Conservation (phyloP, 1,284 basidiomycete genomes). For the Inonotus obliquus region DNA sequence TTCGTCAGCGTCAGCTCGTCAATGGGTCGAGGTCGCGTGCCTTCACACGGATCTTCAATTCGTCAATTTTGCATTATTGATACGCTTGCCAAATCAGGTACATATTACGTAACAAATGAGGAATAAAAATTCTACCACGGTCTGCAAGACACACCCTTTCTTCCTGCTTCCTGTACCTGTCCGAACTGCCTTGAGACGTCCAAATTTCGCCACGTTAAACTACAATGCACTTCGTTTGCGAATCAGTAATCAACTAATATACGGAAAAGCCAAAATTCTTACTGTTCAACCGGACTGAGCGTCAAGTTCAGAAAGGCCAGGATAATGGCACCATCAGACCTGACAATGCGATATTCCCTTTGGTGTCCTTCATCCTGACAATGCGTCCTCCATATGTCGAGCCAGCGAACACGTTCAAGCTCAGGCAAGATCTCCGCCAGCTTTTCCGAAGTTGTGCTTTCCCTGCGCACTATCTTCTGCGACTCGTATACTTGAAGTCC, state of each 20-base stretch:
- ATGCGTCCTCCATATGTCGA: neutral
- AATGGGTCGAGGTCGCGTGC: neutral
- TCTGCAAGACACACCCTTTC: too few species aligned
- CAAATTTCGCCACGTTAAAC: too few species aligned
- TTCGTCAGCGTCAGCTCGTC: too few species aligned
- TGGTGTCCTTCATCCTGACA: constrained; percentile 4
- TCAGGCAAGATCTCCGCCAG: neutral
- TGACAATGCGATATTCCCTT: neutral
- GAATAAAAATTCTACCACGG: too few species aligned
- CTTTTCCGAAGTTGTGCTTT: neutral
- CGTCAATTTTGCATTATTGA: neutral
- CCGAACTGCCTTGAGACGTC: too few species aligned
- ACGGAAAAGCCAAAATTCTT: neutral
- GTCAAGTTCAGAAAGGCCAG: neutral
- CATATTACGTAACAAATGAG: neutral
- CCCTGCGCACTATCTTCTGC: neutral
- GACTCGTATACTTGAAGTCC: neutral
- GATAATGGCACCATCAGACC: neutral
- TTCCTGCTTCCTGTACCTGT: too few species aligned
- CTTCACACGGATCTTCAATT: neutral
- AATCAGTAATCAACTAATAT: neutral
- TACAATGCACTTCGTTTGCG: too few species aligned
- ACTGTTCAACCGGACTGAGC: neutral
- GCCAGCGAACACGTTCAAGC: constrained; percentile 4
- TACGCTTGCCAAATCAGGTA: neutral